A percentile compares a stretch with the other conserved stretches of the same genome.
These are phyloP conservation scores for Przewalskia tangutica DNA, from an alignment of 257 asterid species.

Conservation along the genomic window DNA sequence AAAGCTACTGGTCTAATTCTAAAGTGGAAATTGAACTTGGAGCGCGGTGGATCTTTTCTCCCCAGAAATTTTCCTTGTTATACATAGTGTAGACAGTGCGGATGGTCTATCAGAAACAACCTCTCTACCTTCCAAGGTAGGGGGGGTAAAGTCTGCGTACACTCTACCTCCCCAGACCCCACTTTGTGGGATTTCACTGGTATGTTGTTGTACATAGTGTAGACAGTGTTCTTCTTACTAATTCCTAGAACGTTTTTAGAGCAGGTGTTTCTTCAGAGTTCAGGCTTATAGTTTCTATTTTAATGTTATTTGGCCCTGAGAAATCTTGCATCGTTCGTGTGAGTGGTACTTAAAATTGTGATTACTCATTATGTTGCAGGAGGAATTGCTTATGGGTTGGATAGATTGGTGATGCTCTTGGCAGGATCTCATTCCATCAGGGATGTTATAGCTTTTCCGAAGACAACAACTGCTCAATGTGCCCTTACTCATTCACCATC, in stretches of 20 bases:
- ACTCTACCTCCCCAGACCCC: no score
- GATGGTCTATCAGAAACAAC: no score
- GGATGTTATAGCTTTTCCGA: constrained; percentile 94
- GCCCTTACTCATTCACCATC: constrained; percentile 89
- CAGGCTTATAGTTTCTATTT: background rate
- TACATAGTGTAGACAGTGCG: background rate
- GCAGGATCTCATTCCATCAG: constrained; percentile 71
- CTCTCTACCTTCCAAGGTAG: no score
- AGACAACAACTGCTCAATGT: constrained; percentile 89
- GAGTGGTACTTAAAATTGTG: background rate
- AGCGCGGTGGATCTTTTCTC: background rate
- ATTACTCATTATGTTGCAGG: constrained; percentile 28
- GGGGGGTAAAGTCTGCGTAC: no score
- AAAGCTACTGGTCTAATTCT: background rate
- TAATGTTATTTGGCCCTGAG: background rate
- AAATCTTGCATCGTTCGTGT: background rate
- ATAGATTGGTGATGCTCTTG: constrained; percentile 80
- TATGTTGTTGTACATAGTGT: no score
- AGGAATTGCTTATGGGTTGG: constrained; percentile 89
- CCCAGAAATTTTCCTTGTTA: background rate
- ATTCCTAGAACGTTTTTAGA: background rate
- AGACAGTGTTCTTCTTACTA: background rate
- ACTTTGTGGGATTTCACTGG: no score
- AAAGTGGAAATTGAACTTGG: background rate
- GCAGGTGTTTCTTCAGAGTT: background rate